These are phyloP conservation scores for Paraphaeosphaeria minitans DNA, from an alignment of 2,329 filamentous ascomycete genomes.

Conservation along the genomic window DNA sequence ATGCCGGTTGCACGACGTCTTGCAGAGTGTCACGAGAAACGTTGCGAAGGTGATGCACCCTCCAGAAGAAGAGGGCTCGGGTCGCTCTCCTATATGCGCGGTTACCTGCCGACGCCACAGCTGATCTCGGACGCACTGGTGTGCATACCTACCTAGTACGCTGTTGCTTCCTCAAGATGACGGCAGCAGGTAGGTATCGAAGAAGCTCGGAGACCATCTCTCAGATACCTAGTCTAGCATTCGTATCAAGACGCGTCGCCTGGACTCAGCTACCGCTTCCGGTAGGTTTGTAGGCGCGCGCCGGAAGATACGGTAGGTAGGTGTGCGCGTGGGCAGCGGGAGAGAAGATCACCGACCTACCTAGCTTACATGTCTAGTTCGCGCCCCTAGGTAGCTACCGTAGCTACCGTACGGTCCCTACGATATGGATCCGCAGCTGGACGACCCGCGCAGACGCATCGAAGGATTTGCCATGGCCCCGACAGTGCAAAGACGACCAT, in stretches of 20 bases:
- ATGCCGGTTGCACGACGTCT: slow-evolving; percentile 1
- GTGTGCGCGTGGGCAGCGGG: background rate
- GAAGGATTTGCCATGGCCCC: background rate
- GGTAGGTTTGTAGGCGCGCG: slow-evolving; percentile 7
- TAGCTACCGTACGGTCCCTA: too few species aligned
- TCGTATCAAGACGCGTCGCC: background rate
- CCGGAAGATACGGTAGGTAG: background rate
- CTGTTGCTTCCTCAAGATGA: background rate
- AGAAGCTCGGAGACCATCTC: slow-evolving; percentile 1
- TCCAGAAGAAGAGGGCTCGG: background rate
- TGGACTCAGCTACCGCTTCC: slow-evolving; percentile 3
- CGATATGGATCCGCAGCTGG: slow-evolving; percentile 2
- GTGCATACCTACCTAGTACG: background rate
- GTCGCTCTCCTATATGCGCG: background rate
- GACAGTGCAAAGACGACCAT: background rate
- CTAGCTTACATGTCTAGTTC: background rate
- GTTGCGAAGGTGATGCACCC: background rate
- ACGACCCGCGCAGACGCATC: background rate
- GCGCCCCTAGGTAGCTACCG: too few species aligned
- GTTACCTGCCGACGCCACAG: slow-evolving; percentile 8
- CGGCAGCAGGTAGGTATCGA: background rate
- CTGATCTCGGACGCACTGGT: background rate
- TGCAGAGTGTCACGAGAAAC: background rate
- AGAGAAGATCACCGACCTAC: too few species aligned
- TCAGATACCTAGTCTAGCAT: background rate